phyloP scores from a whole-genome alignment of 2,329 filamentous ascomycete genomes.

The Hypoxylon sp. region DNA sequence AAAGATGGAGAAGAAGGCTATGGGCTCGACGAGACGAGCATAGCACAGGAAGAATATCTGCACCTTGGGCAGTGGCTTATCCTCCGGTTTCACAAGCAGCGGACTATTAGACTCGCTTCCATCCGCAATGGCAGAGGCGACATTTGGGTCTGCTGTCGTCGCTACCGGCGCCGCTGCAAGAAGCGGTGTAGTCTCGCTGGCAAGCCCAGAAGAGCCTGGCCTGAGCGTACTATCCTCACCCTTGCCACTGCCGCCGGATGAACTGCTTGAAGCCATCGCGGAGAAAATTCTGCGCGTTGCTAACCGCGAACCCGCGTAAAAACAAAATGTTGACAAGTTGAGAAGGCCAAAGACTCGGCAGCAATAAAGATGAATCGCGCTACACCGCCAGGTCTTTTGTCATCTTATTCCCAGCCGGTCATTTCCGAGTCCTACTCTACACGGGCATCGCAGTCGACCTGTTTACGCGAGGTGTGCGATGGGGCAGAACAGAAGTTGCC shows the following conservation, averaged over 20 bases:
- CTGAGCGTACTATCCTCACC: background rate
- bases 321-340: background rate
- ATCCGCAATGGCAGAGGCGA: constrained; percentile 1
- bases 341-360: background rate
- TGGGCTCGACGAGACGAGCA: constrained; percentile 74
- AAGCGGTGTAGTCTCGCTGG: constrained; percentile 26
- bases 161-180: constrained; percentile 21
- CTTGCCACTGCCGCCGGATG: constrained; percentile 1
- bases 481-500: background rate
- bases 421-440: constrained; percentile 12
- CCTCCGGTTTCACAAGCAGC: constrained; percentile 42
- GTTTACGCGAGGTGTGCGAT: constrained; percentile 1
- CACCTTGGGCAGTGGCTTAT: constrained; percentile 62
- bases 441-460: constrained; percentile 2
- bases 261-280: constrained; percentile 14
- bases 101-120: constrained; percentile 14
- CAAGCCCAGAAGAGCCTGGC: background rate
- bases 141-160: constrained; percentile 2
- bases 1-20: constrained; percentile 86
- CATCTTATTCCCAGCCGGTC: constrained; percentile 1
- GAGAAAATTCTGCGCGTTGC: background rate
- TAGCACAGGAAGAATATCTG: constrained; percentile 79
- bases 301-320: background rate
- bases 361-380: background rate
- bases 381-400: background rate